phyloP scores from a whole-genome alignment of 192 early-diverging fungal genomes.

The Gigaspora rosea region DNA sequence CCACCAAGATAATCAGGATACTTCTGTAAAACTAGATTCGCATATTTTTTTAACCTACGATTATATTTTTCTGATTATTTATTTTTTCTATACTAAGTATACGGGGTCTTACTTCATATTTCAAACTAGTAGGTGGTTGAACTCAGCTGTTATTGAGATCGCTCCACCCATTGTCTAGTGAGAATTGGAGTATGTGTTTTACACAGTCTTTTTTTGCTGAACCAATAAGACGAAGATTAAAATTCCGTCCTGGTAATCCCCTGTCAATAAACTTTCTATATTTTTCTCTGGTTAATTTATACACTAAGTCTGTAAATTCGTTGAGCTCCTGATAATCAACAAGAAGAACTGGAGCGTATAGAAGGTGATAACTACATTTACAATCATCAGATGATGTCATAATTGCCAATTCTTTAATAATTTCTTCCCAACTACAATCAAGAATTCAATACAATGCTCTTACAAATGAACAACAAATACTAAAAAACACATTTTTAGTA shows the following conservation, averaged over 20 bases:
- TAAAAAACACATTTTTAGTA: not conserved
- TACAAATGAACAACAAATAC: slow-evolving; percentile 10
- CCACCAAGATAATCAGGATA: slow-evolving; percentile 1
- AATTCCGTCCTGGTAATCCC: not conserved
- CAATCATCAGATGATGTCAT: not conserved
- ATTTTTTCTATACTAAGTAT: no score
- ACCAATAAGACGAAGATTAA: not conserved
- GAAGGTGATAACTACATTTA: slow-evolving; percentile 5
- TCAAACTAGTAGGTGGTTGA: not conserved
- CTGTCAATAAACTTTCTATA: slow-evolving; percentile 6
- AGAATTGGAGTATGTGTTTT: slow-evolving; percentile 1
- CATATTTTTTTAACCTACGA: not conserved
- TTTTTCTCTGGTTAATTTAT: slow-evolving; percentile 3
- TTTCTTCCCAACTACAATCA: slow-evolving; percentile 7
- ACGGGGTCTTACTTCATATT: not conserved
- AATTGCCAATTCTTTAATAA: not conserved
- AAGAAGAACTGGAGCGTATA: slow-evolving; percentile 9
- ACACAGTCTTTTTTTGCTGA: not conserved
- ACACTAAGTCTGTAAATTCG: slow-evolving; percentile 8
- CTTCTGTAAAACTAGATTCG: slow-evolving; percentile 2
- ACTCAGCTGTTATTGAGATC: not conserved
- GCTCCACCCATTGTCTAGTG: not conserved
- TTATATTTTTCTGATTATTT: no score
- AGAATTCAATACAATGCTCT: slow-evolving; percentile 15
- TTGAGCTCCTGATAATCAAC: slow-evolving; percentile 16